Evolutionary conservation across 139 green algal species (phyloP), one percentile per base, ranked within the genome.

Genomic region (Astrephomene gubernaculifera): DNA sequence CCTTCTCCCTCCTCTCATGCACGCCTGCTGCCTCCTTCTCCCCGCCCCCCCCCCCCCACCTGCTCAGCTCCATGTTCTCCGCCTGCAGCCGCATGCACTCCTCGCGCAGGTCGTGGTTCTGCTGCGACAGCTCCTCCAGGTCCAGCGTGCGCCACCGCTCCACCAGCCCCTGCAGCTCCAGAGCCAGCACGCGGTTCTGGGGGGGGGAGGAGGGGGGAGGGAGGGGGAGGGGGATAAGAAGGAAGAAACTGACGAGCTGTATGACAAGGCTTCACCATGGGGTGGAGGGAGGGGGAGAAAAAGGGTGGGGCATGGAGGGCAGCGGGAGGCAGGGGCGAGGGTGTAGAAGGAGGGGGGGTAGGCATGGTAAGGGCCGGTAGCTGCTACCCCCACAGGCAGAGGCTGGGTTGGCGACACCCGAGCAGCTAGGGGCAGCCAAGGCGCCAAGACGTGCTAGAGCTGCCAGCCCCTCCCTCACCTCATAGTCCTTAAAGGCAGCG

Each of bases 161-260:
- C 79, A 89, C 79, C 45, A 89, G 43, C 24, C 68, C 71, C 49
- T 89, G 79, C 17, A 89, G 86, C 86, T 89, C 86, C 79, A 89
- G 79, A 6, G 83, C 71, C 61, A 89, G 63, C 45, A 89, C 86
- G n/a, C 86, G 86, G 63, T 89, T 89, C 79, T 89, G 83, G 6
- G 43, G 8, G 52, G 22, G 54, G 73, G 6, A 21, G 17, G 10
- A 27, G 38, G 52, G 35, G 27, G 52, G 2, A 43, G 44, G 43
- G 71, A 64, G 73, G 36, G 31, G 25, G 22, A 61, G 43, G 70
- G 41, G 41, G 8, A 29, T 31, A n/a, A n/a, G n/a, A n/a, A n/a
- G n/a, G n/a, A n/a, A n/a, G n/a, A n/a, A n/a, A n/a, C n/a, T n/a
- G n/a, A n/a, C n/a, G n/a, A n/a, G n/a, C n/a, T n/a, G n/a, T n/a